These are phyloP conservation scores for Ascochyta pisi DNA, from an alignment of 2,329 filamentous ascomycete genomes.

Conservation along the genomic window DNA sequence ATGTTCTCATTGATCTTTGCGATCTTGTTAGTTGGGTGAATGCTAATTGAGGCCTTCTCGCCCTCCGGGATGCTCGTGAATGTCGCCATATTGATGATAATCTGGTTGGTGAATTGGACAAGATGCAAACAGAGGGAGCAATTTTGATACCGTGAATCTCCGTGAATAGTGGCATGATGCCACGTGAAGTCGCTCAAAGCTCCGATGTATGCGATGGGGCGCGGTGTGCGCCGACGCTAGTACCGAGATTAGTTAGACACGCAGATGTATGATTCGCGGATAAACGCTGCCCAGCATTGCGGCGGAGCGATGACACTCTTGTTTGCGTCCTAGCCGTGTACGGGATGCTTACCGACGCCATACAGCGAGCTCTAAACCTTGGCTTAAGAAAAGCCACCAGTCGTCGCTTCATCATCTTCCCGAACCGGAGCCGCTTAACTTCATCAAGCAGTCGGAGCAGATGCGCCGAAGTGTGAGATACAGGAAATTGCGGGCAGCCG, in stretches of 20 bases:
- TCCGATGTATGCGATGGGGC: conserved; percentile 12
- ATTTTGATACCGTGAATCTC: background rate
- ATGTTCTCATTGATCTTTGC: conserved; percentile 80
- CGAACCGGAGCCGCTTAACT: conserved; percentile 3
- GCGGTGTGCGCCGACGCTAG: conserved; percentile 12
- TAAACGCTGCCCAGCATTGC: conserved; percentile 8
- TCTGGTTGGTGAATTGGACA: conserved; percentile 1
- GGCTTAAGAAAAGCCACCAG: conserved; percentile 12
- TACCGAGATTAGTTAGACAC: background rate
- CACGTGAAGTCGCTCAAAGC: conserved; percentile 19
- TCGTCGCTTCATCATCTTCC: conserved; percentile 16
- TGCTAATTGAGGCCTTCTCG: conserved; percentile 68
- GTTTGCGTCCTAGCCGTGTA: conserved; percentile 5
- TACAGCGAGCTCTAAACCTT: conserved; percentile 1
- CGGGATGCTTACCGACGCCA: conserved; percentile 7
- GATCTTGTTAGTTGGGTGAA: conserved; percentile 70
- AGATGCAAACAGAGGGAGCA: background rate
- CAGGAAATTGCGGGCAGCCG: conserved; percentile 5
- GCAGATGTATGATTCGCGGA: conserved; percentile 8
- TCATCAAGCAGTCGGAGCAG: conserved; percentile 3
- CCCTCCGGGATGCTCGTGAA: conserved; percentile 71
- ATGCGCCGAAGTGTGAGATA: background rate
- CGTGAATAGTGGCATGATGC: conserved; percentile 12
- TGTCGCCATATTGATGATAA: conserved; percentile 65
- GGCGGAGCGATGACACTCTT: conserved; percentile 4